Evolutionary conservation across 2,329 filamentous ascomycete species (phyloP).

Genomic region (Penicillium oxalicum): DNA sequence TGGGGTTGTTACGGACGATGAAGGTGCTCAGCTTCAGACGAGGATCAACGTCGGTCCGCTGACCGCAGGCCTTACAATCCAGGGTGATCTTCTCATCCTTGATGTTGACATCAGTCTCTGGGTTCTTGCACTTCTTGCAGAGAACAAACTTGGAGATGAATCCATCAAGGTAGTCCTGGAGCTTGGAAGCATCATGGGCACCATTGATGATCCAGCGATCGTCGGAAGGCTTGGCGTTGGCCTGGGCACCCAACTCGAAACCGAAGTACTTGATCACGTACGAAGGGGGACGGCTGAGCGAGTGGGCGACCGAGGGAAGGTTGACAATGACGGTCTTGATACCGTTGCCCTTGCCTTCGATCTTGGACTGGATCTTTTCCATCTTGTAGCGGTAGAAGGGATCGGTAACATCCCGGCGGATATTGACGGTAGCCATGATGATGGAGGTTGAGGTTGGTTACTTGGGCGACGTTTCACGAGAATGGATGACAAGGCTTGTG

Average conservation of each 20-base stretch:
- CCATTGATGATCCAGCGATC: slow-evolving; percentile 99
- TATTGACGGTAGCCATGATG: slow-evolving; percentile 96
- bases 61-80: slow-evolving; percentile 98
- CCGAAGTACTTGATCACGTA: slow-evolving; percentile 99
- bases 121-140: slow-evolving; percentile 99
- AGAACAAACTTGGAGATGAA: slow-evolving; percentile 99
- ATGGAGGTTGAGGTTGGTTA: slow-evolving; percentile 36
- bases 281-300: slow-evolving; percentile 82
- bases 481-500: slow-evolving; percentile 25
- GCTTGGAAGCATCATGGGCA: slow-evolving; percentile 87
- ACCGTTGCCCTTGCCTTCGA: slow-evolving; percentile 98
- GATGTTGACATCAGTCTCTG: slow-evolving; percentile 92
- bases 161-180: slow-evolving; percentile 95
- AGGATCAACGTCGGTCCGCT: slow-evolving; percentile 83
- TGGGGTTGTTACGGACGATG: slow-evolving; percentile 86
- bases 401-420: slow-evolving; percentile 95
- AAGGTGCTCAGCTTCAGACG: slow-evolving; percentile 95
- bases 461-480: slow-evolving; percentile 22
- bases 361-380: slow-evolving; percentile 97
- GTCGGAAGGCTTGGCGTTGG: slow-evolving; percentile 93
- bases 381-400: slow-evolving; percentile 99
- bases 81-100: slow-evolving; percentile 88
- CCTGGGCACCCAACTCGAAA: slow-evolving; percentile 97
- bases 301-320: slow-evolving; percentile 84
- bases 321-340: slow-evolving; percentile 99